Evolutionary conservation across 768 basidiomycete genomes (phyloP), one percentile per base, ranked within the genome.

Genomic region (Suillus variegatus): DNA sequence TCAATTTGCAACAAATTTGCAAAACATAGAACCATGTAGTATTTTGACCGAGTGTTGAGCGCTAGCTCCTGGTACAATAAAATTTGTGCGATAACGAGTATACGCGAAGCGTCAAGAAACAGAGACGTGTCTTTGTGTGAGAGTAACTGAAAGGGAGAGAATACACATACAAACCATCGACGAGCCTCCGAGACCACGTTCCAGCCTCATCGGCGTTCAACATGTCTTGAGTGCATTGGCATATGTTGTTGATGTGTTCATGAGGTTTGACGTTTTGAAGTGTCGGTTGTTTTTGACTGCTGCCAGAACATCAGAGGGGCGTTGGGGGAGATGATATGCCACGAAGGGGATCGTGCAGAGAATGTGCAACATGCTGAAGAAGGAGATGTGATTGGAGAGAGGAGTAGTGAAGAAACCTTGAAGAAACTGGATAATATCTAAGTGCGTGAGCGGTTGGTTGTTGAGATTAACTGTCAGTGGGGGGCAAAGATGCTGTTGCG

Each of bases 331-430:
- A 60, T 68, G 71, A 36, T 77, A 74, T 10, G 76, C 70, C 64
- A 81, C 71, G 67, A 84, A 84, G 6, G 85, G 82, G 5, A 85
- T 61, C 6, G 81, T 73, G 64, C 82, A 82, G 38, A 83, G 66
- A 46, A 82, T 70, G 68, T 81, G 84, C 2, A 76, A 61, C 3
- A 72, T 68, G 49, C 79, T 79, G 51, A 82, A n/a, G n/a, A n/a
- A 72, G 6, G 74, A 63, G 52, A 83, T 67, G 35, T 72, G 72
- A 0, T 78, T 65, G 8, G 80, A 75, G 63, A 85, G 76, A 6
- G 82, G 8, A 14, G 61, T 43, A 16, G 13, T 36, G 36, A 8
- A 36, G 36, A 36, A 36, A 36, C 7, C 36, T 36, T 36, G 36
- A 36, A 36, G 6, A 36, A 36, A 36, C 9, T 36, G 8, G 36